Base-by-base conservation (phyloP, 345 rosid genomes). In the Tarenaya hassleriana region DNA sequence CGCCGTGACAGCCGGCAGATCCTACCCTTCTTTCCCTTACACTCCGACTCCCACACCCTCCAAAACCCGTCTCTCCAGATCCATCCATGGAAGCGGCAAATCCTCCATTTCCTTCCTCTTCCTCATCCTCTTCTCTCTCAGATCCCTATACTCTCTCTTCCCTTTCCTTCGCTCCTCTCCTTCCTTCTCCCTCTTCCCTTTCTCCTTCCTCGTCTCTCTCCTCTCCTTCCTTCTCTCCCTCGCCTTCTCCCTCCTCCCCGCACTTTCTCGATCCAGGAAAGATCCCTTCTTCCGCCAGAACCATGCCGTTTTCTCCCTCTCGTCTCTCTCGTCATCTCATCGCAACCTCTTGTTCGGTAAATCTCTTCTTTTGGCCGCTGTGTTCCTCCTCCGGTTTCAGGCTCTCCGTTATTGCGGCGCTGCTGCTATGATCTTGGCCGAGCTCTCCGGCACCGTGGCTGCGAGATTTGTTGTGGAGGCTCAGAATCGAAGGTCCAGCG, bases 341-440 rank as follows among this genome's bases (percentile, higher is more conserved):
- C 72, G 70, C 67, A 82, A 56, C 41, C 67, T 73, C 29, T 20
- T 86, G 13, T 59, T 79, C 18, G 58, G 64, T 15, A 91, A 81
- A 68, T 80, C 95, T 0, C 42, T 62, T 7, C 56, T 91, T 20
- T 63, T 84, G 34, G 77, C 86, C 7, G 62, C 71, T 12, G 85
- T 91, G 16, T 82, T 91, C 49, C 83, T 86, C 20, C 77, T 91
- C 41, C 71, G 96, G 16, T 91, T 91, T 45, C 98, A 84, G 64
- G 88, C 98, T 12, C 94, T 91, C 44, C 71, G 81, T 11, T 91
- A 78, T 58, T 91, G 98, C 37, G 82, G 98, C n/a, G 76, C 96
- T 2, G 82, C 98, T 2, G 89, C 96, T 14, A 80, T 91, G 95
- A 91, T 91, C 64, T 78, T 91, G 29, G 98, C 95, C 10, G 98